Evolutionary conservation across 164 flowering plant species (phyloP).

Genomic region (Cinnamomum chago): DNA sequence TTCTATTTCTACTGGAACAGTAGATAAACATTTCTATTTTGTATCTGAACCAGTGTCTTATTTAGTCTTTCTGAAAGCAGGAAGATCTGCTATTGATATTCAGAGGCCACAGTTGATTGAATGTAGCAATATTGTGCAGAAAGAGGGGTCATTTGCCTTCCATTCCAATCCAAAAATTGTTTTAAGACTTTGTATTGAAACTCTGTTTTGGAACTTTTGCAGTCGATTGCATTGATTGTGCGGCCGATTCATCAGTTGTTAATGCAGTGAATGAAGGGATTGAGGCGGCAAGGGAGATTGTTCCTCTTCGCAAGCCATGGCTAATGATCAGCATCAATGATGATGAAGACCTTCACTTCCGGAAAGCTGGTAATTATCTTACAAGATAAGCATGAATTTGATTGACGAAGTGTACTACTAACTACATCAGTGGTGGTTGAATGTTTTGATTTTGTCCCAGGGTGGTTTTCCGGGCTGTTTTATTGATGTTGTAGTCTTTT

Average conservation of each 20-base stretch:
- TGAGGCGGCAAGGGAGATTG: constrained; percentile 52
- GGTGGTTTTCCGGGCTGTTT: too few relatives aligned
- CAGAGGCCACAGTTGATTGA: not conserved
- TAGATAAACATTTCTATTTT: too few relatives aligned
- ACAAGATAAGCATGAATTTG: too few relatives aligned
- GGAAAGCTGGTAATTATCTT: constrained; percentile 60
- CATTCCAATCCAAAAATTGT: not conserved
- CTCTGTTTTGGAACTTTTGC: constrained; percentile 7
- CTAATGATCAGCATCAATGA: constrained; percentile 87
- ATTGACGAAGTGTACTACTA: too few relatives aligned
- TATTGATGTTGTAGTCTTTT: too few relatives aligned
- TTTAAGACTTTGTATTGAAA: not conserved
- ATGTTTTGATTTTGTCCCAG: too few relatives aligned
- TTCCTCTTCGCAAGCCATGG: constrained; percentile 63
- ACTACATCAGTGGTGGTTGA: too few relatives aligned
- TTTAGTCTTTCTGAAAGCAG: too few relatives aligned
- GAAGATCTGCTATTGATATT: not conserved
- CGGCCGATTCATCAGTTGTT: constrained; percentile 73
- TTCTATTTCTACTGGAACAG: too few relatives aligned
- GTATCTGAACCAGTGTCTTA: too few relatives aligned
- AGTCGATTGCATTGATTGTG: constrained; percentile 90
- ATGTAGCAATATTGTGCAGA: not conserved
- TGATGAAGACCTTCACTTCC: constrained; percentile 76
- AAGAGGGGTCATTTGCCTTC: not conserved
- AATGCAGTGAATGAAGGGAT: constrained; percentile 80